Base-by-base conservation (phyloP, 148 eudicot genomes). In the Drosera capensis region DNA sequence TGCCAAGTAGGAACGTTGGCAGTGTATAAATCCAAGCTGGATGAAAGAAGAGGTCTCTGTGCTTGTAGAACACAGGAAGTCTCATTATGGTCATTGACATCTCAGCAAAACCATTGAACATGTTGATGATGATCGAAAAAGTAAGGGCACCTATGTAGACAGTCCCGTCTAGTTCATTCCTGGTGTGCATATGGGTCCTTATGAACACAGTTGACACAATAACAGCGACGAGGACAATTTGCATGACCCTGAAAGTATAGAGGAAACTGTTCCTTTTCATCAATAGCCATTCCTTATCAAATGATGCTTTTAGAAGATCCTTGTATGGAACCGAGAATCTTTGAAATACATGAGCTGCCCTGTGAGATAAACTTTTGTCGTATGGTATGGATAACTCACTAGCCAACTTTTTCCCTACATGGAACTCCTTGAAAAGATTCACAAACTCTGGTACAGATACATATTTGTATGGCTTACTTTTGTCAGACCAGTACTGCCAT, bases 11-110 rank as follows among this genome's bases (percentile, higher is more conserved):
- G 51, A 86, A 82, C 23, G 55, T 82, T 8, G 96, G 96, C 8
- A 86, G 53, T 12, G 94, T 86, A 21, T 66, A 82, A 14, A 78
- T 58, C 96, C 96, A 86, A 31, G 94, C 51, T 1, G 96, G 96
- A 36, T 82, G 77, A 25, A 86, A 79, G 1, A 82, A 68, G 15
- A 86, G 70, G 48, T 78, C 86, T 47, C 94, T 60, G 3, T 79
- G 86, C 65, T 83, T 83, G 45, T 70, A 83, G 45, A 83, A 75
- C 37, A 83, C 87, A 14, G 94, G 94, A 22, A 83, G 75, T 14
- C 94, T 68, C 35, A 70, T 65, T 13, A 83, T 66, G 14, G 63
- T 73, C 28, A 79, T 66, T 3, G 87, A 48, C 15, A 83, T 51
- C 58, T 83, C 94, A 24, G 94, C 71, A 48, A 70, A 83, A 1